Percentiles rank a stretch among this genome's conserved stretches.
These are phyloP conservation scores for Neurospora sp. DNA, from an alignment of 495 filamentous ascomycete genomes.

Conservation along the genomic window DNA sequence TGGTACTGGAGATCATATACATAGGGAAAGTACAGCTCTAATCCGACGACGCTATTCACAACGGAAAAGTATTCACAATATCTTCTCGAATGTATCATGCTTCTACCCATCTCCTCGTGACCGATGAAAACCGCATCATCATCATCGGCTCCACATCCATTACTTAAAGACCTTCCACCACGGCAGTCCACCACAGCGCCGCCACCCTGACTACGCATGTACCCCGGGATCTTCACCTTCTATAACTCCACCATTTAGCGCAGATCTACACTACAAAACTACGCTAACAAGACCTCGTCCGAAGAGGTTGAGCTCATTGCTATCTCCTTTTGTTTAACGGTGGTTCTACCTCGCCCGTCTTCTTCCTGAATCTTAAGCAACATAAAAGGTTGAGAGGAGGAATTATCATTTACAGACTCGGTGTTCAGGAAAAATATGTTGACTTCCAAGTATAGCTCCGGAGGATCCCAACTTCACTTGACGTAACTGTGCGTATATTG, in stretches of 20 bases:
- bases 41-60: not conserved
- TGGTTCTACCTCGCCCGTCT: not conserved
- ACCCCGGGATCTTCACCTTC: not conserved
- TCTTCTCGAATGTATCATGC: not conserved
- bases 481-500: not conserved
- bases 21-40: not conserved
- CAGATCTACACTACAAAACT: not conserved
- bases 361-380: no score
- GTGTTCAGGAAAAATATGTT: no score
- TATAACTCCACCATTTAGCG: not conserved
- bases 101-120: not conserved
- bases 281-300: not conserved
- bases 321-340: not conserved
- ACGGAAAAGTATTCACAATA: not conserved
- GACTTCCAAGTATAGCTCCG: not conserved
- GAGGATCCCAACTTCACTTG: not conserved
- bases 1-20: not conserved
- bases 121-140: not conserved
- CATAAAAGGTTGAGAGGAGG: no score
- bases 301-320: not conserved
- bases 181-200: not conserved
- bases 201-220: not conserved
- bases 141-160: not conserved
- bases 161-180: not conserved
- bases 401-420: no score